A percentile compares a stretch with the other conserved stretches of the same genome.
phyloP scores from a whole-genome alignment of 805 yeast genomes.

The Ogataea corticis region DNA sequence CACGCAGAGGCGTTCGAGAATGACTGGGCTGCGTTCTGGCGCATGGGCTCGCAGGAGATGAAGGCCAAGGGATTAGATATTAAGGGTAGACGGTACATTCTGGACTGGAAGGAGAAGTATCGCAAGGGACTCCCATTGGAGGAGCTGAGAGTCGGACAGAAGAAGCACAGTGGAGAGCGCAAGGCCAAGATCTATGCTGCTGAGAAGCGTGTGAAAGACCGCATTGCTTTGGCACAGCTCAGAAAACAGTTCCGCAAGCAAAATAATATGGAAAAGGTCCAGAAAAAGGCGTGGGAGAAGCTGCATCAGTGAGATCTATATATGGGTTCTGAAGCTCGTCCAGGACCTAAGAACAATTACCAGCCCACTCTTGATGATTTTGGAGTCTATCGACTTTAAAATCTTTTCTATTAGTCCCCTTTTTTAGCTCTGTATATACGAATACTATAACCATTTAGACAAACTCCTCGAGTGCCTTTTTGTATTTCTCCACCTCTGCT shows the following conservation, averaged over 20 bases:
- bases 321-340: too few species aligned
- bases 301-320: conserved; percentile 24
- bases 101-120: conserved; percentile 70
- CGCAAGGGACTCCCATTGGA: conserved; percentile 52
- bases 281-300: conserved; percentile 25
- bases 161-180: conserved; percentile 89
- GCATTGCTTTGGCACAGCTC: conserved; percentile 38
- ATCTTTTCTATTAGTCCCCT: neutral
- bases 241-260: conserved; percentile 29
- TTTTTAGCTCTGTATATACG: conserved; percentile 2
- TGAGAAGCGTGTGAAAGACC: conserved; percentile 54
- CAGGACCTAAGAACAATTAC: too few species aligned
- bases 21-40: conserved; percentile 66
- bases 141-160: conserved; percentile 59
- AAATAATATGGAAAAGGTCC: conserved; percentile 13
- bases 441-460: neutral
- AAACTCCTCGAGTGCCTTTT: conserved; percentile 40
- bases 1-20: conserved; percentile 68
- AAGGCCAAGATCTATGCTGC: conserved; percentile 68
- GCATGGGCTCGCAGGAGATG: conserved; percentile 52
- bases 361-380: too few species aligned
- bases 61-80: conserved; percentile 78
- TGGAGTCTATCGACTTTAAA: neutral
- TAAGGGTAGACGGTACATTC: conserved; percentile 67
- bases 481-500: conserved; percentile 62